Percentiles rank a stretch among this genome's conserved stretches.
phyloP scores from a whole-genome alignment of 805 yeast genomes.

The Sungouiozyma intestinalis region DNA sequence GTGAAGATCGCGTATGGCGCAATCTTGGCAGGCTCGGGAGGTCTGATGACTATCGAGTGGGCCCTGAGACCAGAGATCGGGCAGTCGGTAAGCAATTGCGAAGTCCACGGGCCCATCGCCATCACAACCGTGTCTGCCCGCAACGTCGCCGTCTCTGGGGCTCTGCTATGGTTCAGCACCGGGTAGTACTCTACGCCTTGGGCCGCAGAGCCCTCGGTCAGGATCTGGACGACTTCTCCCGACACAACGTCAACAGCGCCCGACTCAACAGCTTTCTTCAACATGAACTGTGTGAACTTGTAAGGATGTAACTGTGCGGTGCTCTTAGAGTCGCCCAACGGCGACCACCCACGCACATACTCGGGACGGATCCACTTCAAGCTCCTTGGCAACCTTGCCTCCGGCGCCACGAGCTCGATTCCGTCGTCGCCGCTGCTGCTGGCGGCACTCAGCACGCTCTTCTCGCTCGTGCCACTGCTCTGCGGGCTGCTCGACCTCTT shows the following conservation, averaged over 20 bases:
- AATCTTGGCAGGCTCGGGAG: slow-evolving; percentile 56
- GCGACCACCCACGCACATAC: slow-evolving; percentile 61
- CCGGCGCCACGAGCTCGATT: slow-evolving; percentile 1
- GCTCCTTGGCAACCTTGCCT: slow-evolving; percentile 41
- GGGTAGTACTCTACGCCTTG: slow-evolving; percentile 22
- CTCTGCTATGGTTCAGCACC: slow-evolving; percentile 7
- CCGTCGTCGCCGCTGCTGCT: slow-evolving; percentile 1
- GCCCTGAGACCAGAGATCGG: slow-evolving; percentile 93
- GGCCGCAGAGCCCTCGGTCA: slow-evolving; percentile 51
- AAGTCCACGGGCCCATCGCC: slow-evolving; percentile 95
- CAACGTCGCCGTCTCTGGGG: no score
- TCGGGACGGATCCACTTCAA: slow-evolving; percentile 68
- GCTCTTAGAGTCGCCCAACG: slow-evolving; percentile 72
- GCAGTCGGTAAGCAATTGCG: slow-evolving; percentile 79
- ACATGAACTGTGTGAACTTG: slow-evolving; percentile 75
- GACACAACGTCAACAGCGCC: slow-evolving; percentile 77
- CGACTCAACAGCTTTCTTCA: slow-evolving; percentile 68
- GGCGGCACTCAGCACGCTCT: slow-evolving; percentile 6
- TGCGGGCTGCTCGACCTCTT: not conserved
- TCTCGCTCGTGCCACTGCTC: slow-evolving; percentile 5
- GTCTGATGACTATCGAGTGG: slow-evolving; percentile 86
- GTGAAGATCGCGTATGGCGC: slow-evolving; percentile 92
- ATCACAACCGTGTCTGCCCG: slow-evolving; percentile 65
- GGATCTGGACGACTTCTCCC: slow-evolving; percentile 70
- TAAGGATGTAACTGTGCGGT: slow-evolving; percentile 97